Conservation (phyloP, 108 stramenopile species). For the Cyclostephanos invisitatus region DNA sequence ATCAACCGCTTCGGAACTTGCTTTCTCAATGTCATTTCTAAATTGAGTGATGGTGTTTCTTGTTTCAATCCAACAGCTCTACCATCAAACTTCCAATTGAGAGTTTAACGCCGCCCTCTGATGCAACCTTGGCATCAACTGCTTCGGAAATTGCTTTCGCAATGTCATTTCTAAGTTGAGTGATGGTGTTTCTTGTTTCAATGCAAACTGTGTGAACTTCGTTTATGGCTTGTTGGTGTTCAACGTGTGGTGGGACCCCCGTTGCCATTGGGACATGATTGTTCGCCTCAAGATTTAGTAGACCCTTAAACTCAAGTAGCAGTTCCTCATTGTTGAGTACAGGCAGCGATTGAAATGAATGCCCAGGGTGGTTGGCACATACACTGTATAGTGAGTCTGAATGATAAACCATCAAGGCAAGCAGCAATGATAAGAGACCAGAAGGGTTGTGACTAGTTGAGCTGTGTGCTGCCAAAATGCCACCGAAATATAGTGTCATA, state of each 20-base stretch:
- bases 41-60: background rate
- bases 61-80: conserved; percentile 3
- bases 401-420: conserved; percentile 47
- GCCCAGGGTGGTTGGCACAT: conserved; percentile 15
- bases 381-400: conserved; percentile 19
- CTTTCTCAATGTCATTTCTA: conserved; percentile 9
- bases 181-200: background rate
- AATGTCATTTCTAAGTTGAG: conserved; percentile 10
- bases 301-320: conserved; percentile 26
- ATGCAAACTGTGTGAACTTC: conserved; percentile 6
- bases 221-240: conserved; percentile 7
- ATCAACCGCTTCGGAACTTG: conserved; percentile 16
- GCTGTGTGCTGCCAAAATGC: background rate
- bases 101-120: conserved; percentile 15
- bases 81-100: background rate
- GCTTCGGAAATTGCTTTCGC: conserved; percentile 8
- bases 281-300: conserved; percentile 31
- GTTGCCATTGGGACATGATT: conserved; percentile 30
- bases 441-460: conserved; percentile 13
- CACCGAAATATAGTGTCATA: conserved; percentile 3
- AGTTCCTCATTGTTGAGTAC: conserved; percentile 18
- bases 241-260: conserved; percentile 43
- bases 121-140: conserved; percentile 20
- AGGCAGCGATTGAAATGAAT: conserved; percentile 33
- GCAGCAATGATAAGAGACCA: conserved; percentile 19